phyloP scores from a whole-genome alignment of 2,329 filamentous ascomycete genomes.

The Colletotrichum phormii region DNA sequence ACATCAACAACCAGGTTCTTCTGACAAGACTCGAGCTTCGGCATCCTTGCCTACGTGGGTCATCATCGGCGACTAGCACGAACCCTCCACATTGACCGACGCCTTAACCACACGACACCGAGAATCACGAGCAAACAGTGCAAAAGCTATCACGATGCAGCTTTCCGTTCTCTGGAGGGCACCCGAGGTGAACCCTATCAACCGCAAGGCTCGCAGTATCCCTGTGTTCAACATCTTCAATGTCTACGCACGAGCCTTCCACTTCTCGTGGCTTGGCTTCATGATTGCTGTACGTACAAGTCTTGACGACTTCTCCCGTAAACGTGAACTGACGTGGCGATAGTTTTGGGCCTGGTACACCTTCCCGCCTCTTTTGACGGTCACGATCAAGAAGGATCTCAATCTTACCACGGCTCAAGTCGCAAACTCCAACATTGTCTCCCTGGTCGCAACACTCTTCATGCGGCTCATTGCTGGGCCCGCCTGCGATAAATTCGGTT shows the following conservation, averaged over 20 bases:
- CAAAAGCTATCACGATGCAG: conserved; percentile 44
- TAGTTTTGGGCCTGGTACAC: conserved; percentile 91
- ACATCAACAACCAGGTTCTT: background rate
- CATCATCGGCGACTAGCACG: conserved; percentile 2
- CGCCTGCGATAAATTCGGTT: conserved; percentile 86
- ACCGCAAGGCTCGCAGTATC: conserved; percentile 83
- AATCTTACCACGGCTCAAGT: conserved; percentile 77
- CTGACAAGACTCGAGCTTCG: background rate
- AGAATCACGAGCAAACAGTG: background rate
- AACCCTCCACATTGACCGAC: background rate
- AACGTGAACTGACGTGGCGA: conserved; percentile 42
- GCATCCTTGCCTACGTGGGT: background rate
- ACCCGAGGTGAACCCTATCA: conserved; percentile 86
- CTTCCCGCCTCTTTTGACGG: conserved; percentile 83
- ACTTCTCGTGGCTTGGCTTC: conserved; percentile 90
- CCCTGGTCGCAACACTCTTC: conserved; percentile 78
- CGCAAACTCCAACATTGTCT: conserved; percentile 91
- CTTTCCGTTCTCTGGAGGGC: conserved; percentile 58
- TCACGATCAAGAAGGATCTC: conserved; percentile 85
- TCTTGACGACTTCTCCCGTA: background rate
- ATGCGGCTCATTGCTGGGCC: conserved; percentile 84
- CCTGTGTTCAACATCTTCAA: conserved; percentile 83
- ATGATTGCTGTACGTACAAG: conserved; percentile 78
- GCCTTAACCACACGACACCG: background rate
- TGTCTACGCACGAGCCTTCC: conserved; percentile 87